Evolutionary conservation across 2,329 filamentous ascomycete genomes (phyloP).

Genomic region (Trichophyton simii): DNA sequence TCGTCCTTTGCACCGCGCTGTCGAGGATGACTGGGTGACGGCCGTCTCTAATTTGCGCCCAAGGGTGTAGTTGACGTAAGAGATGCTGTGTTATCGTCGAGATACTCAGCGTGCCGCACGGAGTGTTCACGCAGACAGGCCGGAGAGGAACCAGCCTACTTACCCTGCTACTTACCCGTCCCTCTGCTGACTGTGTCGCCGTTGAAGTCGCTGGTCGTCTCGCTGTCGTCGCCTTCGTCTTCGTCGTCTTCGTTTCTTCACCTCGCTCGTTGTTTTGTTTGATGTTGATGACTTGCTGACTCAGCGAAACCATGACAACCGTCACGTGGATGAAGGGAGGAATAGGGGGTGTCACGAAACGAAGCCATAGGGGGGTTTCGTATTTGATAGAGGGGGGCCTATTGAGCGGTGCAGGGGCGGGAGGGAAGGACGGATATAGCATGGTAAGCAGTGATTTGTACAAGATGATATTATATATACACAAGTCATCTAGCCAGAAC

Average conservation of each 20-base stretch:
- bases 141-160: neutral
- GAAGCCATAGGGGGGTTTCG: too few species aligned
- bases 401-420: too few species aligned
- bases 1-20: too few species aligned
- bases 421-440: too few species aligned
- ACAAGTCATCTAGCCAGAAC: too few species aligned
- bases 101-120: neutral
- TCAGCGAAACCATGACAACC: slow-evolving; percentile 2
- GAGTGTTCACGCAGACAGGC: neutral
- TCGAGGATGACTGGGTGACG: neutral
- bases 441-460: too few species aligned
- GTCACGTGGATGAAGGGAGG: neutral
- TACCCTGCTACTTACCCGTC: slow-evolving; percentile 5
- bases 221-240: neutral
- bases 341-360: neutral
- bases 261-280: neutral
- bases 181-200: neutral
- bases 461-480: too few species aligned
- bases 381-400: neutral
- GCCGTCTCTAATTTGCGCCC: slow-evolving; percentile 1
- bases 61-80: neutral
- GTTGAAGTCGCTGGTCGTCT: neutral
- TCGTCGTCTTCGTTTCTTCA: neutral
- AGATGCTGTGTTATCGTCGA: neutral
- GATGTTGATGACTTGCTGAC: slow-evolving; percentile 2